Conservation (phyloP, 768 basidiomycete species). For the Boletellus ananas region DNA sequence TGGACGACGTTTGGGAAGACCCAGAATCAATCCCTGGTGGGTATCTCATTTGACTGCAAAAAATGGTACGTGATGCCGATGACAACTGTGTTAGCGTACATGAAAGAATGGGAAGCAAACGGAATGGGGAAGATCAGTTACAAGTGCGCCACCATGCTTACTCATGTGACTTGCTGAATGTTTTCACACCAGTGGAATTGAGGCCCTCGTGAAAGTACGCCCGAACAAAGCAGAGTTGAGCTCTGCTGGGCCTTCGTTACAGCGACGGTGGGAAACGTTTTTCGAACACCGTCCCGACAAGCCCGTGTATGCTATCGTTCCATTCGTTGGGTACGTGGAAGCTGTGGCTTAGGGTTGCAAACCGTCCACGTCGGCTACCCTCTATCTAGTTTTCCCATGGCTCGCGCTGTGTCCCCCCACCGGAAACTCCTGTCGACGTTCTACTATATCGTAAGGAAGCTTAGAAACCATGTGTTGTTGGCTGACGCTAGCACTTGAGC, state of each 20-base stretch:
- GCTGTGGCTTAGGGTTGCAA: background rate
- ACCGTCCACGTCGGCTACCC: background rate
- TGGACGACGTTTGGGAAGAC: background rate
- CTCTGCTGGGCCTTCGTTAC: constrained; percentile 3
- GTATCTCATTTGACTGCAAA: background rate
- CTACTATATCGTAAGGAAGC: constrained; percentile 30
- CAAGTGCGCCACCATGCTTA: constrained; percentile 39
- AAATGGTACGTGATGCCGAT: background rate
- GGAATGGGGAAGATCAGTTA: constrained; percentile 48
- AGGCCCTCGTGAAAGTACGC: constrained; percentile 22
- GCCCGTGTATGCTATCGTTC: constrained; percentile 33
- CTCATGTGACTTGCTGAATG: background rate
- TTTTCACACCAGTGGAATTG: constrained; percentile 10
- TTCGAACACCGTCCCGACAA: constrained; percentile 20
- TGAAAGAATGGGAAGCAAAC: constrained; percentile 29
- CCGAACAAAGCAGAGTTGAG: constrained; percentile 18
- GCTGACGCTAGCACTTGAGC: background rate
- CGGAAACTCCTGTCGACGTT: constrained; percentile 29
- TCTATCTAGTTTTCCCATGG: constrained; percentile 16
- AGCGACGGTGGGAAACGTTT: constrained; percentile 17
- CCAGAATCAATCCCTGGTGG: background rate
- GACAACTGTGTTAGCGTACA: constrained; percentile 21
- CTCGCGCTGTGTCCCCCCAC: constrained; percentile 14
- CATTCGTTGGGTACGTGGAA: constrained; percentile 35
- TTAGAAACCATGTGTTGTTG: no score